phyloP scores from a whole-genome alignment of 129 eudicot genomes.

The Saposhnikovia divaricata region DNA sequence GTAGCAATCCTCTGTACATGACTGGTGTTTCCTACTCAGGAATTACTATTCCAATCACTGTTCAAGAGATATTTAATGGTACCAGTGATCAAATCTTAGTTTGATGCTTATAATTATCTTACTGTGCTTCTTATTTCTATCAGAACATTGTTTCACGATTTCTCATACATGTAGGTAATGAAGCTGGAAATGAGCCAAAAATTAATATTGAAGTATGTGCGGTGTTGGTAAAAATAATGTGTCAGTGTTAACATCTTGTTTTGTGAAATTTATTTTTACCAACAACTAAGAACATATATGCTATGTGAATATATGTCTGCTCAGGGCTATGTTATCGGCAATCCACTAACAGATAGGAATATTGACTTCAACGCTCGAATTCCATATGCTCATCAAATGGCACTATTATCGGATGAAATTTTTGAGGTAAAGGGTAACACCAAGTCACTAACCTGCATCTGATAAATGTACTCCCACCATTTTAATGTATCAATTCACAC shows the following conservation, averaged over 20 bases:
- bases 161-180: background rate
- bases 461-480: too few species aligned
- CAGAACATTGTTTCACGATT: too few species aligned
- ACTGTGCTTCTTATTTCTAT: background rate
- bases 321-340: constrained; percentile 30
- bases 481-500: too few species aligned
- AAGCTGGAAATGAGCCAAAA: constrained; percentile 1
- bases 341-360: constrained; percentile 11
- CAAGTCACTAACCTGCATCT: too few species aligned
- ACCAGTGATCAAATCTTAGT: background rate
- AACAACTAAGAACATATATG: too few species aligned
- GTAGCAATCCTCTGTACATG: constrained; percentile 8
- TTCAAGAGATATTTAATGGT: constrained; percentile 18
- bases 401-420: constrained; percentile 21
- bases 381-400: constrained; percentile 23
- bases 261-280: too few species aligned
- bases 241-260: background rate
- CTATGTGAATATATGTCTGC: background rate
- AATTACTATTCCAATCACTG: constrained; percentile 11
- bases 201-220: background rate
- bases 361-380: background rate
- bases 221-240: too few species aligned
- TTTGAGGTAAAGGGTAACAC: constrained; percentile 15
- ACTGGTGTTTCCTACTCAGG: constrained; percentile 22
- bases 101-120: background rate